Conservation (phyloP, 305 asterid genomes). For the Galium porrigens region DNA sequence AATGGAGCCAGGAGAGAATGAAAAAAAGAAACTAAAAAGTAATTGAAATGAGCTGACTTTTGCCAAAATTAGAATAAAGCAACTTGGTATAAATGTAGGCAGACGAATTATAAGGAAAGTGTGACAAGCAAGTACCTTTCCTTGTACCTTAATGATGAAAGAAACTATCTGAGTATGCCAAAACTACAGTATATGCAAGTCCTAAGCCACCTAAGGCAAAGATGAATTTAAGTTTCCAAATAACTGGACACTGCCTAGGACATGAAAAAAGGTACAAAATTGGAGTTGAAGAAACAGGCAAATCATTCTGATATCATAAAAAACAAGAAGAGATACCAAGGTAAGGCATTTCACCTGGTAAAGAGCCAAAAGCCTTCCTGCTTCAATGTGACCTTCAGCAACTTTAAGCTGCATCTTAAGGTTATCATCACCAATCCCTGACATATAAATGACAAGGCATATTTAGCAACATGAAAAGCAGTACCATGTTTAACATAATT, state of each 20-base stretch:
- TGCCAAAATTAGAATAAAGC: too few species aligned
- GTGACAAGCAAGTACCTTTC: background rate
- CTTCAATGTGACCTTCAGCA: slow-evolving; percentile 86
- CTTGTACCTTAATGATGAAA: background rate
- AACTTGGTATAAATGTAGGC: too few species aligned
- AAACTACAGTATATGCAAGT: background rate
- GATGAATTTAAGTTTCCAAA: background rate
- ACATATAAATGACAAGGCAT: slow-evolving; percentile 16
- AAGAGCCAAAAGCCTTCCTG: slow-evolving; percentile 67
- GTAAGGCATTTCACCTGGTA: slow-evolving; percentile 50
- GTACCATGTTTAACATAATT: slow-evolving; percentile 9
- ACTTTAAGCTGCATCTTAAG: slow-evolving; percentile 51
- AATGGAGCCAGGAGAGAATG: background rate
- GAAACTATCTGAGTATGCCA: background rate
- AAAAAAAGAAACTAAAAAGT: too few species aligned
- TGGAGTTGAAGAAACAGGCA: background rate
- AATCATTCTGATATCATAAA: background rate
- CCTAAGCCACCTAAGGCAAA: background rate
- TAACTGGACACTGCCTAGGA: background rate
- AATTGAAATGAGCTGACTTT: background rate
- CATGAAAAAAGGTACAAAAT: background rate
- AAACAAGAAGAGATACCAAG: background rate
- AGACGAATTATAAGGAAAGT: background rate
- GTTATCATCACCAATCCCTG: slow-evolving; percentile 43
- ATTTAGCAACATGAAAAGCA: slow-evolving; percentile 16